Evolutionary conservation across 257 asterid genomes (phyloP).

Genomic region (Anisodus tanguticus): DNA sequence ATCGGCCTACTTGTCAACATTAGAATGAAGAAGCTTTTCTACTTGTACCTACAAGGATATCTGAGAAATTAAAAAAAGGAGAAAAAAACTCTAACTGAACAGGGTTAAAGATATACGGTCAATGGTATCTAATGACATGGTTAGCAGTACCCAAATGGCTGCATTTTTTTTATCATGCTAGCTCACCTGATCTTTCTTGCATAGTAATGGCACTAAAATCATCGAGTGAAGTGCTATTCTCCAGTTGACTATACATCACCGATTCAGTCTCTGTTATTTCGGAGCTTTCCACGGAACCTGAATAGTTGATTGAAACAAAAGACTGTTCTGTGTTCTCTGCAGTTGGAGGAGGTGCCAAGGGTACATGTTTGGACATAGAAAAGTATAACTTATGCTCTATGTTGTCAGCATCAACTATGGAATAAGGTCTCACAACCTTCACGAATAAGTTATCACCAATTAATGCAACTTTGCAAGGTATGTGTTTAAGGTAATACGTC

Average conservation of each 20-base stretch:
- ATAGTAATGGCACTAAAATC: conserved; percentile 42
- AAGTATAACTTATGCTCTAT: conserved; percentile 51
- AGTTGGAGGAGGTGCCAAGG: conserved; percentile 42
- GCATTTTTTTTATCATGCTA: conserved; percentile 18
- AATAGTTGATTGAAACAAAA: conserved; percentile 35
- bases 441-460: conserved; percentile 57
- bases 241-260: conserved; percentile 41
- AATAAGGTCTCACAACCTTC: conserved; percentile 45
- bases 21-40: background rate
- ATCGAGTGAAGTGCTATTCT: conserved; percentile 42
- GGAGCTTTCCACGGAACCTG: conserved; percentile 48
- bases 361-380: conserved; percentile 60
- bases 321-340: conserved; percentile 49
- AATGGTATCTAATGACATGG: background rate
- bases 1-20: background rate
- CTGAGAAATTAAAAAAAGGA: background rate
- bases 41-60: background rate
- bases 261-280: conserved; percentile 43
- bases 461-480: conserved; percentile 74
- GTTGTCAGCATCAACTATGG: conserved; percentile 45
- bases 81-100: background rate
- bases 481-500: conserved; percentile 62
- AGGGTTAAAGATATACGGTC: background rate
- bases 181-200: conserved; percentile 62
- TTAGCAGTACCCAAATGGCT: background rate